These are phyloP conservation scores for Discostella stelligera DNA, from an alignment of 352 stramenopile genomes.

Conservation along the genomic window DNA sequence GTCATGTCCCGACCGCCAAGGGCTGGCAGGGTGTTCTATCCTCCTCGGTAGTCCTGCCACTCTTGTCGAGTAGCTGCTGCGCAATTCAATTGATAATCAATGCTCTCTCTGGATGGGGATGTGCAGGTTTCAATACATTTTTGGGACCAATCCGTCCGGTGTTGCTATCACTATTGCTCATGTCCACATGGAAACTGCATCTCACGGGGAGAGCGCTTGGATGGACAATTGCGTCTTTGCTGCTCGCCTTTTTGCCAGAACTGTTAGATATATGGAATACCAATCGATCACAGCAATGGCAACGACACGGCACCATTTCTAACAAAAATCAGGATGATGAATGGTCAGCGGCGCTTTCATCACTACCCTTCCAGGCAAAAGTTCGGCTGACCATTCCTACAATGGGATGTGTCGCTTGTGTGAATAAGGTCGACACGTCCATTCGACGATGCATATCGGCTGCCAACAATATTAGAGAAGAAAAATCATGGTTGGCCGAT, in stretches of 20 bases:
- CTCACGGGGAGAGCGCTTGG: constrained; percentile 29
- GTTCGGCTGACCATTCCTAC: constrained; percentile 60
- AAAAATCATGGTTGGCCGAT: constrained; percentile 59
- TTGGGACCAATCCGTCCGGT: constrained; percentile 63
- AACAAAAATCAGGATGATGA: constrained; percentile 8
- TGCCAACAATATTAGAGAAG: constrained; percentile 32
- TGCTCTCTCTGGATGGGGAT: constrained; percentile 60
- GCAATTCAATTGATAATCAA: constrained; percentile 76
- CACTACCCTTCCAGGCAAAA: constrained; percentile 11
- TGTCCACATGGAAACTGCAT: constrained; percentile 29
- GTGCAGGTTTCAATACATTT: constrained; percentile 78
- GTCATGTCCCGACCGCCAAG: constrained; percentile 19
- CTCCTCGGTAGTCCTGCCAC: constrained; percentile 52
- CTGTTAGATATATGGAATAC: constrained; percentile 60
- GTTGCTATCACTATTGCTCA: constrained; percentile 58
- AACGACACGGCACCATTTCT: constrained; percentile 10
- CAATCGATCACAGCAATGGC: neutral
- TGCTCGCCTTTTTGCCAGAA: constrained; percentile 70
- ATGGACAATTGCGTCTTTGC: constrained; percentile 30
- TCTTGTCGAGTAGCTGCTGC: constrained; percentile 74
- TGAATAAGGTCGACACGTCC: constrained; percentile 74
- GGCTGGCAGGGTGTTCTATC: constrained; percentile 12
- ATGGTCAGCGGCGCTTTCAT: neutral
- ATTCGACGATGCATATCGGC: constrained; percentile 45
- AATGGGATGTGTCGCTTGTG: constrained; percentile 81